Percentiles rank a stretch among this genome's conserved stretches.
These are phyloP conservation scores for Fagus crenata DNA, from an alignment of 306 rosid genomes.

Conservation along the genomic window DNA sequence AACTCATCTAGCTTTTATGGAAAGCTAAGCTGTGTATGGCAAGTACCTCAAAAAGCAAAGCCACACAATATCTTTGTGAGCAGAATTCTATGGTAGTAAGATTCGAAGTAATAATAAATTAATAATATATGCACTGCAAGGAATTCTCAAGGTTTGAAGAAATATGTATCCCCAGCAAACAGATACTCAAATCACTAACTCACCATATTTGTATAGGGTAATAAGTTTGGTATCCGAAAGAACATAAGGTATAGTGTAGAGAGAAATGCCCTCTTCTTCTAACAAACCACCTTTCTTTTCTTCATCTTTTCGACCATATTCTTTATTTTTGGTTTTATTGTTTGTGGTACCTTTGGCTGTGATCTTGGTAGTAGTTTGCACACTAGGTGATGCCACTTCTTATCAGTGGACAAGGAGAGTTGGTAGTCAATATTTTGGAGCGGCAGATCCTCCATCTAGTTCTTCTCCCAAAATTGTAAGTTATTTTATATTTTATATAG, in stretches of 20 bases:
- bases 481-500: neutral
- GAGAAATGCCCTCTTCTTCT: slow-evolving; percentile 3
- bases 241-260: neutral
- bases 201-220: too few relatives aligned
- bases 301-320: slow-evolving; percentile 9
- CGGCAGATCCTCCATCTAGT: slow-evolving; percentile 9
- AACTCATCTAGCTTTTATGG: neutral
- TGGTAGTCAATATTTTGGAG: neutral
- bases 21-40: neutral
- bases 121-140: too few relatives aligned
- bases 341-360: slow-evolving; percentile 7
- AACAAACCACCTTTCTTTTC: neutral
- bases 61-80: too few relatives aligned
- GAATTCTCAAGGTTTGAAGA: too few relatives aligned
- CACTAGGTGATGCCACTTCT: neutral
- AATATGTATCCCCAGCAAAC: too few relatives aligned
- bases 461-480: slow-evolving; percentile 15
- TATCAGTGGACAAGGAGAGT: slow-evolving; percentile 27
- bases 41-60: neutral
- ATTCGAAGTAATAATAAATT: too few relatives aligned
- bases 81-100: too few relatives aligned
- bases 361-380: slow-evolving; percentile 15
- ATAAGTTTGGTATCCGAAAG: neutral
- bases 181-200: too few relatives aligned
- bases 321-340: slow-evolving; percentile 8